These are phyloP conservation scores for Leishmania aethiopica DNA, from an alignment of 208 protist species.

Conservation along the genomic window DNA sequence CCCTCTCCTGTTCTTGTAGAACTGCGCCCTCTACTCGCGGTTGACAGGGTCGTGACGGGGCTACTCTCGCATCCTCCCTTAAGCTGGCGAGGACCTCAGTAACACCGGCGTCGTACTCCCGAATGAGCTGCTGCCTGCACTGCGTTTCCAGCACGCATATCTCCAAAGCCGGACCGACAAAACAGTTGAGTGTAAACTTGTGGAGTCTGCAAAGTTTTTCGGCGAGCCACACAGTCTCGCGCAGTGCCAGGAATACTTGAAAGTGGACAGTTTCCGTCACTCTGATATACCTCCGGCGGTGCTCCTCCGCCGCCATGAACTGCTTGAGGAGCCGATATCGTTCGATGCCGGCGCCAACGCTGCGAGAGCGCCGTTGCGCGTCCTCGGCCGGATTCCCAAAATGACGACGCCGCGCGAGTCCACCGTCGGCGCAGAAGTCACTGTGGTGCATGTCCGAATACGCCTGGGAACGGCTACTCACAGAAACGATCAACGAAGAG, in stretches of 20 bases:
- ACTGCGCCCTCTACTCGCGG: neutral
- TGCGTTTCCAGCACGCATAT: conserved; percentile 27
- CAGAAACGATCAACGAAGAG: neutral
- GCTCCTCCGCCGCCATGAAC: conserved; percentile 15
- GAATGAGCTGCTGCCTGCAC: conserved; percentile 12
- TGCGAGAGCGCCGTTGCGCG: neutral
- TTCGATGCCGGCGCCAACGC: conserved; percentile 10
- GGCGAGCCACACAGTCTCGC: conserved; percentile 7
- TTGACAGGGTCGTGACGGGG: too few relatives aligned
- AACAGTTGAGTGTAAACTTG: conserved; percentile 17
- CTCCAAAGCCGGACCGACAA: conserved; percentile 8
- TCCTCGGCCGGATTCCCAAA: neutral
- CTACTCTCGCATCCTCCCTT: too few relatives aligned
- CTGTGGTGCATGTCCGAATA: neutral
- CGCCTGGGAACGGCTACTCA: neutral
- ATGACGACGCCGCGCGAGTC: too few relatives aligned
- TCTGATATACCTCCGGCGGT: neutral
- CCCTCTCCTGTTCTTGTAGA: neutral
- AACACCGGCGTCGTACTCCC: conserved; percentile 11
- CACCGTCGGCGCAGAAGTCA: neutral
- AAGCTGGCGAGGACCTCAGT: neutral
- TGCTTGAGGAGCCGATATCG: conserved; percentile 18
- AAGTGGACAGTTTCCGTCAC: conserved; percentile 6
- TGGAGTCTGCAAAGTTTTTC: conserved; percentile 22
- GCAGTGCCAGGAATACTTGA: neutral